These are phyloP conservation scores for Basipetospora chlamydospora DNA, from an alignment of 2,329 filamentous ascomycete species.

Conservation along the genomic window DNA sequence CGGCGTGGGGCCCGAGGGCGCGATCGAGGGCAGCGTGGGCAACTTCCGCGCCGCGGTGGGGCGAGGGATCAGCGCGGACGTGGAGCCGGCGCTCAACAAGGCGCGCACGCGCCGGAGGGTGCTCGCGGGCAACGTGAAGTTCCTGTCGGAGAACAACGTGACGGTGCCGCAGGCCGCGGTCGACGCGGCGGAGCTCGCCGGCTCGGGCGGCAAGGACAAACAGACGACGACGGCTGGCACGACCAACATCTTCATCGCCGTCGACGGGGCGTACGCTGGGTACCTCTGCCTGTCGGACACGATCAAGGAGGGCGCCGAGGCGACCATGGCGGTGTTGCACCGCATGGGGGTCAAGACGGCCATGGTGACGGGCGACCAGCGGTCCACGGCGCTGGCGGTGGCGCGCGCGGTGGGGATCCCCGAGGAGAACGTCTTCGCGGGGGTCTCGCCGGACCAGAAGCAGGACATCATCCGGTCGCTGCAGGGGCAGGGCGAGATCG, in stretches of 20 bases:
- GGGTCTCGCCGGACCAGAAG: constrained; percentile 85
- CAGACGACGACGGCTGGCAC: constrained; percentile 45
- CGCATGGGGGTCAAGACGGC: constrained; percentile 76
- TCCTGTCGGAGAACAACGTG: constrained; percentile 58
- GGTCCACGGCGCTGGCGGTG: constrained; percentile 69
- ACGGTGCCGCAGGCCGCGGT: constrained; percentile 48
- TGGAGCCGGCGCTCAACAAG: constrained; percentile 55
- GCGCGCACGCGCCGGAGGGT: constrained; percentile 61
- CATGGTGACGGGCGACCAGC: constrained; percentile 88
- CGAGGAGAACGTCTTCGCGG: constrained; percentile 61
- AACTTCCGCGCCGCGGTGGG: constrained; percentile 77
- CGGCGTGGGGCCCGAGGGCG: constrained; percentile 53
- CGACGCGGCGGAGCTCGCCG: constrained; percentile 38
- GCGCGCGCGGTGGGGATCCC: constrained; percentile 72
- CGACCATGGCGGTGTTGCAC: constrained; percentile 67
- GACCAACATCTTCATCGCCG: constrained; percentile 83
- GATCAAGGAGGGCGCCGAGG: constrained; percentile 75
- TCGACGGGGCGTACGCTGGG: constrained; percentile 69
- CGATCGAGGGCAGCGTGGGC: constrained; percentile 69
- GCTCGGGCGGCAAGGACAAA: constrained; percentile 33
- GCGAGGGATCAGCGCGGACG: constrained; percentile 66
- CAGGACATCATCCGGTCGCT: constrained; percentile 69
- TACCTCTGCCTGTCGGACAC: constrained; percentile 76
- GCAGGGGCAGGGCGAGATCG: constrained; percentile 58
- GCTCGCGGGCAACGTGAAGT: constrained; percentile 70